Evolutionary conservation across 2,329 filamentous ascomycete species (phyloP).

Genomic region (Escovopsis sp.): DNA sequence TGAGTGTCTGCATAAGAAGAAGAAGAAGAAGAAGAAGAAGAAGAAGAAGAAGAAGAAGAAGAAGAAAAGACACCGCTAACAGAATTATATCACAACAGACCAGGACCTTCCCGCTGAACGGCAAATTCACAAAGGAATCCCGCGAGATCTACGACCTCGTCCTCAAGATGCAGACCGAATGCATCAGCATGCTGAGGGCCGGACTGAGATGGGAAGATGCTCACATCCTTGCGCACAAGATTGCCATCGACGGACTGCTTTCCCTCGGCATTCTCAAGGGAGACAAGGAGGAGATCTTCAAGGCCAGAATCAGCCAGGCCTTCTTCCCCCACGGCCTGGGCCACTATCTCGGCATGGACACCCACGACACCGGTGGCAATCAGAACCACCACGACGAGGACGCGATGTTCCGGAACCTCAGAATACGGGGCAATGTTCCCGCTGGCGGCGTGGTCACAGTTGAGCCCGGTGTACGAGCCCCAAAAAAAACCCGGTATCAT

Average conservation of each 20-base stretch:
- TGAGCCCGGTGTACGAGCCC: constrained; percentile 61
- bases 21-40: too few species aligned
- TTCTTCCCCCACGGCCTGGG: constrained; percentile 89
- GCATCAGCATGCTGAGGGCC: constrained; percentile 55
- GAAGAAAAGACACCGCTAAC: too few species aligned
- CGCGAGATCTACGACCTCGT: constrained; percentile 71
- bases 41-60: too few species aligned
- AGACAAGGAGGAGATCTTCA: constrained; percentile 57
- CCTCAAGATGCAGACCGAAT: constrained; percentile 70
- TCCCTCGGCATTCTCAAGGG: constrained; percentile 59
- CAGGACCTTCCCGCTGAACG: constrained; percentile 69
- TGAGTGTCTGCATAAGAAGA: constrained; percentile 15
- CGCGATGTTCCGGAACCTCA: constrained; percentile 71
- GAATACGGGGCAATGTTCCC: constrained; percentile 61
- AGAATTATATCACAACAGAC: constrained; percentile 34
- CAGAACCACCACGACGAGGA: constrained; percentile 68
- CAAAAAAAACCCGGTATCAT: too few species aligned
- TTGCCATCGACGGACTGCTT: constrained; percentile 69
- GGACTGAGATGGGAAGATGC: constrained; percentile 71
- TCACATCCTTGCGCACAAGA: constrained; percentile 62
- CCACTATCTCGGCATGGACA: constrained; percentile 86
- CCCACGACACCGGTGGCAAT: constrained; percentile 73
- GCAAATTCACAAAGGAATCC: constrained; percentile 54
- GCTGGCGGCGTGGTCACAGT: constrained; percentile 80
- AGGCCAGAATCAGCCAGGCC: constrained; percentile 65